A percentile compares a stretch with the other conserved stretches of the same genome.
Evolutionary conservation across 345 rosid genomes (phyloP).

Genomic region (Brassica rapa): DNA sequence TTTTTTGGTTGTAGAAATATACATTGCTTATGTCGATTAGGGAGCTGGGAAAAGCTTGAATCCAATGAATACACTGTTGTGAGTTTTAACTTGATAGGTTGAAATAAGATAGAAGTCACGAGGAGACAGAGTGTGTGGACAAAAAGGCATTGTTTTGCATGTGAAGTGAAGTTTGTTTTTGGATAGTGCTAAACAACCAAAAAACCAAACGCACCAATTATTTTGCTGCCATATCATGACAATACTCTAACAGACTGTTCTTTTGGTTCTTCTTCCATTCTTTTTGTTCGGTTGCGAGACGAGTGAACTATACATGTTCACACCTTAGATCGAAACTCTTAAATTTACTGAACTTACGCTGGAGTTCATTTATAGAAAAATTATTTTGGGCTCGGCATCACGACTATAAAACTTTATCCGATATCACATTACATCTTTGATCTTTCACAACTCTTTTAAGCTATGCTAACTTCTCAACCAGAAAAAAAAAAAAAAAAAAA

Average conservation of each 20-base stretch:
- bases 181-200: constrained; percentile 23
- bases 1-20: too few relatives aligned
- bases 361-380: too few relatives aligned
- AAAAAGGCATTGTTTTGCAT: constrained; percentile 20
- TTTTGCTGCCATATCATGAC: constrained; percentile 15
- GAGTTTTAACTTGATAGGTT: neutral
- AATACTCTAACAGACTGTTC: constrained; percentile 26
- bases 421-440: too few relatives aligned
- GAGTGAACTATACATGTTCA: neutral
- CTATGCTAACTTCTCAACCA: too few relatives aligned
- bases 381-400: too few relatives aligned
- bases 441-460: too few relatives aligned
- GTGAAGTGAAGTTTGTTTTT: constrained; percentile 32
- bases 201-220: constrained; percentile 21
- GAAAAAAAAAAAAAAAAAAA: too few relatives aligned
- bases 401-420: too few relatives aligned
- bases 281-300: neutral
- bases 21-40: too few relatives aligned
- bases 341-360: too few relatives aligned
- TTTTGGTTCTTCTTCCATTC: neutral
- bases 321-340: neutral
- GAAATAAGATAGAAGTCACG: constrained; percentile 7
- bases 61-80: neutral
- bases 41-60: too few relatives aligned
- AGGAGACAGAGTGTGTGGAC: constrained; percentile 12